Evolutionary conservation across 108 stramenopile genomes (phyloP).

Genomic region (Pseudonitzschia multiseries): DNA sequence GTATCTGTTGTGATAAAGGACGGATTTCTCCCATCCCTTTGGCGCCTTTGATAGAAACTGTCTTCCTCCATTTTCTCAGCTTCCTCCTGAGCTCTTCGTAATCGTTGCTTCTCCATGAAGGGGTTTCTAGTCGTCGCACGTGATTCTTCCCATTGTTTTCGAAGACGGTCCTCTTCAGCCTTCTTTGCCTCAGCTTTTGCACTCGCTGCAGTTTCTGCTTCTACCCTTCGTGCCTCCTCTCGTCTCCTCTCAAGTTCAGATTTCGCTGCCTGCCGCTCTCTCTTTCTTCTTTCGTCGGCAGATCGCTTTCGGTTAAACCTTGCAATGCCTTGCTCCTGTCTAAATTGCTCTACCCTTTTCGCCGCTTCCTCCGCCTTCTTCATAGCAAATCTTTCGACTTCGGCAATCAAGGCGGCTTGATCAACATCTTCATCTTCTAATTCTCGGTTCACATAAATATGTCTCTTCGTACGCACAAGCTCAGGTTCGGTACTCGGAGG

Average conservation of each 20-base stretch:
- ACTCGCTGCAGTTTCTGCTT: background rate
- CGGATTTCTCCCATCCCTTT: conserved; percentile 8
- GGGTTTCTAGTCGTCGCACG: background rate
- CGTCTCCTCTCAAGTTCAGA: conserved; percentile 2
- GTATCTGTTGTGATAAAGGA: conserved; percentile 11
- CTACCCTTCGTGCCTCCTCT: conserved; percentile 3
- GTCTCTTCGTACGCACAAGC: conserved; percentile 3
- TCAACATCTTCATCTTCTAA: conserved; percentile 38
- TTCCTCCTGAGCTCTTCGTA: conserved; percentile 4
- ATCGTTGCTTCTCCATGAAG: background rate
- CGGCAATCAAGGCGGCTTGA: conserved; percentile 66
- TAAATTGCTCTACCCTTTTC: conserved; percentile 13
- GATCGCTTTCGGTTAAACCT: background rate
- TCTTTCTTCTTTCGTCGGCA: background rate
- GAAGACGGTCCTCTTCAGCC: conserved; percentile 17
- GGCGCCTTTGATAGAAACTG: background rate
- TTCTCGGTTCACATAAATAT: conserved; percentile 23
- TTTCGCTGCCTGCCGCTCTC: conserved; percentile 4
- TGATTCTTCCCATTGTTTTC: conserved; percentile 4
- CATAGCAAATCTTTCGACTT: conserved; percentile 17
- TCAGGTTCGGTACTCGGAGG: conserved; percentile 39
- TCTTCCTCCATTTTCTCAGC: background rate
- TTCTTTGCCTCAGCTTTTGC: conserved; percentile 1
- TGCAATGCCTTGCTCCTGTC: background rate
- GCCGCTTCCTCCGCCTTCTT: conserved; percentile 13